These are phyloP conservation scores for Blepharisma stoltei DNA, from an alignment of 73 alveolate species.

Conservation along the genomic window DNA sequence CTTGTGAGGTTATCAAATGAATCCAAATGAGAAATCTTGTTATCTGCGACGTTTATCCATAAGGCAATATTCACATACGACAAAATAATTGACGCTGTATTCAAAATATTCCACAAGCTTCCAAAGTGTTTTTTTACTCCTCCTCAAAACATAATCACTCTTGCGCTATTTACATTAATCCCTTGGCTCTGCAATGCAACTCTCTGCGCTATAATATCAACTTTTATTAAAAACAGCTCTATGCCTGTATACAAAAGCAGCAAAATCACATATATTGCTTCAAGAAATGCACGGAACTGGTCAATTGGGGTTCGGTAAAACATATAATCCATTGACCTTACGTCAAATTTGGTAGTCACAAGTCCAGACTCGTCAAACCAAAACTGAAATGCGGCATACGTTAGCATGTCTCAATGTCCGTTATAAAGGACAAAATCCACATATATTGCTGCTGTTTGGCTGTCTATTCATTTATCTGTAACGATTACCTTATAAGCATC, in stretches of 20 bases:
- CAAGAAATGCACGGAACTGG: slow-evolving; percentile 43
- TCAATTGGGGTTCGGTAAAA: slow-evolving; percentile 35
- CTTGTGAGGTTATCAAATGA: not conserved
- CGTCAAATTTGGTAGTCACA: not conserved
- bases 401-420: slow-evolving; percentile 19
- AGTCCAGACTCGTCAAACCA: slow-evolving; percentile 11
- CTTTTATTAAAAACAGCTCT: slow-evolving; percentile 19
- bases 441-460: slow-evolving; percentile 13
- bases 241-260: slow-evolving; percentile 33
- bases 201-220: not conserved
- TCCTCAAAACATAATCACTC: not conserved
- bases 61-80: slow-evolving; percentile 40
- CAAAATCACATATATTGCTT: slow-evolving; percentile 40
- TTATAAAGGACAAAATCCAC: slow-evolving; percentile 32
- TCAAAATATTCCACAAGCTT: slow-evolving; percentile 61
- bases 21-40: not conserved
- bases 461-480: not conserved
- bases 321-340: slow-evolving; percentile 4
- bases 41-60: slow-evolving; percentile 48
- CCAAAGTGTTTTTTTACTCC: slow-evolving; percentile 53
- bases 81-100: slow-evolving; percentile 45
- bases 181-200: not conserved
- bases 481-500: not conserved
- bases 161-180: not conserved
- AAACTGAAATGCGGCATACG: slow-evolving; percentile 2